Evolutionary conservation across 176 grass and related monocot genomes (phyloP).

Genomic region (Hsuehochloa calcarea): DNA sequence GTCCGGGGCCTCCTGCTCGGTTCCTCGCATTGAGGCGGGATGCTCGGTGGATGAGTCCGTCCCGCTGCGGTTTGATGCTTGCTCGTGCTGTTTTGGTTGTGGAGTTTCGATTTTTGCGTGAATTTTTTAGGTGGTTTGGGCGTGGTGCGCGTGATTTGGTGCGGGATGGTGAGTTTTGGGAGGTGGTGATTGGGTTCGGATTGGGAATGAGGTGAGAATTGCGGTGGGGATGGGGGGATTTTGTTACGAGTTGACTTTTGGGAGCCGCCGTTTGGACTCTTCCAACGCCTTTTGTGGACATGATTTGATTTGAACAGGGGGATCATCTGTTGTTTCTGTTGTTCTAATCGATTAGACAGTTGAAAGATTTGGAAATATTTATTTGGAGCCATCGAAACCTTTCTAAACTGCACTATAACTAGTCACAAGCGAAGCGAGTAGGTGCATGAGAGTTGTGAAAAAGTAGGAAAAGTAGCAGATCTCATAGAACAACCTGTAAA

Average conservation of each 20-base stretch:
- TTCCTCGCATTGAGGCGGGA: conserved; percentile 7
- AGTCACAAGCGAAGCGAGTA: not conserved
- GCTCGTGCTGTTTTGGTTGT: not conserved
- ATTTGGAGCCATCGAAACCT: not conserved
- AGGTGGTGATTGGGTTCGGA: not conserved
- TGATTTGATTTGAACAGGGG: not conserved
- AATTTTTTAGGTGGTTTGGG: conserved; percentile 13
- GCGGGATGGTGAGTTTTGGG: not conserved
- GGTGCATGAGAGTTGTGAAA: not conserved
- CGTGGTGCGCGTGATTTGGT: not conserved
- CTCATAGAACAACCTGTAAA: not conserved
- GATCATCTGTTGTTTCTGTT: conserved; percentile 17
- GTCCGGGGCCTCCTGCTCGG: not conserved
- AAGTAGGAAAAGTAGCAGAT: conserved; percentile 12
- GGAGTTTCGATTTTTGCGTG: not conserved
- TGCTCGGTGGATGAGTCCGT: not conserved
- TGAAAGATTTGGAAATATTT: not conserved
- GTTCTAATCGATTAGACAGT: conserved; percentile 6
- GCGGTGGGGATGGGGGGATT: not conserved
- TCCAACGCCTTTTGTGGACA: not conserved
- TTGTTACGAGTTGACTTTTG: conserved; percentile 37
- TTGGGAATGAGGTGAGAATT: not conserved
- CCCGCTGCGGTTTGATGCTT: not conserved
- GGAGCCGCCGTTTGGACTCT: not conserved
- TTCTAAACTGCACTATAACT: not conserved